Percentiles rank a stretch among this genome's conserved stretches.
Conservation (phyloP, 352 stramenopile species). For the Hyaloperonospora arabidopsidis region DNA sequence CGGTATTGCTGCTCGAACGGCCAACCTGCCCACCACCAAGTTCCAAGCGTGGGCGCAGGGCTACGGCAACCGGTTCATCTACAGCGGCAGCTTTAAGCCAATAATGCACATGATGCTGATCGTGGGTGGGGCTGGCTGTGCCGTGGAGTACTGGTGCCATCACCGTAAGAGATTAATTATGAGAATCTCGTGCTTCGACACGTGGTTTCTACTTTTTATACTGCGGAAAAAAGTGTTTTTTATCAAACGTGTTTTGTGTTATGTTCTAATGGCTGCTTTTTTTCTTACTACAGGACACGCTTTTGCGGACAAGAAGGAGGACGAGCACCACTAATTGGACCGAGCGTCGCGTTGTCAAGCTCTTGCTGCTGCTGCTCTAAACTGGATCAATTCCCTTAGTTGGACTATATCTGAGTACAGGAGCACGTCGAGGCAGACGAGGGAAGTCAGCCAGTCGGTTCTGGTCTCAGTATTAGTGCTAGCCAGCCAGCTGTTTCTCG, state of each 20-base stretch:
- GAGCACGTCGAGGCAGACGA: conserved; percentile 2
- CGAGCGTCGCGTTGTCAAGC: neutral
- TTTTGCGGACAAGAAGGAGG: conserved; percentile 40
- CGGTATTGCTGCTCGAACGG: conserved; percentile 48
- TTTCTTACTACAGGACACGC: conserved; percentile 31
- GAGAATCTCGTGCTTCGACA: neutral
- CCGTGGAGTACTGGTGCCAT: conserved; percentile 59
- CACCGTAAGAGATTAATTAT: conserved; percentile 38
- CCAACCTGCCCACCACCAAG: conserved; percentile 44
- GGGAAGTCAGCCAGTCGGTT: conserved; percentile 5
- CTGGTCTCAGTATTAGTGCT: conserved; percentile 1
- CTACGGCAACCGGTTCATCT: conserved; percentile 70
- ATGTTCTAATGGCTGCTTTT: conserved; percentile 4
- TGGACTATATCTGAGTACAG: too few relatives aligned
- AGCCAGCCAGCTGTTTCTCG: conserved; percentile 7
- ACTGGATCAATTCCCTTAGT: too few relatives aligned
- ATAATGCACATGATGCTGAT: conserved; percentile 75
- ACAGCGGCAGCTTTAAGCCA: conserved; percentile 64
- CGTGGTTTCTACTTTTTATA: too few relatives aligned
- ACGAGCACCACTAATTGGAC: conserved; percentile 45
- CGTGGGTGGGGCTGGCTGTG: conserved; percentile 42
- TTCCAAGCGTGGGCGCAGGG: conserved; percentile 65
- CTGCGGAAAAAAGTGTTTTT: too few relatives aligned
- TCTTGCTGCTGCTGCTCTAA: too few relatives aligned
- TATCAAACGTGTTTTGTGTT: too few relatives aligned